Evolutionary conservation across 2,329 filamentous ascomycete genomes (phyloP).

Genomic region (Coniella lustricola): DNA sequence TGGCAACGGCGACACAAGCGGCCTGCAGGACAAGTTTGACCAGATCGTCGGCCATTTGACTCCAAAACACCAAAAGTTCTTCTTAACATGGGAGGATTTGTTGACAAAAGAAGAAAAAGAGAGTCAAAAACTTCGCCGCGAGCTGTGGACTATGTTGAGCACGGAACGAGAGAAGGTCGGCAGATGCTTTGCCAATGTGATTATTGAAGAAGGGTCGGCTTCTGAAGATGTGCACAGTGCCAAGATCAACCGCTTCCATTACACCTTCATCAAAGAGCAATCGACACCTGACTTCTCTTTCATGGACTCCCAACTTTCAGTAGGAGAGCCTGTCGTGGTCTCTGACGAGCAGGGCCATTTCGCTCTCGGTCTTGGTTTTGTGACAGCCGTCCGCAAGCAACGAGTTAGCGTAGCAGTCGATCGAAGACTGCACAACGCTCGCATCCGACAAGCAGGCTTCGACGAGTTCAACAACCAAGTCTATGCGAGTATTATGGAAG

Average conservation of each 20-base stretch:
- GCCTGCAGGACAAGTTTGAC: conserved; percentile 73
- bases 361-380: conserved; percentile 86
- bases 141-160: conserved; percentile 95
- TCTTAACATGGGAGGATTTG: conserved; percentile 88
- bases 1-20: conserved; percentile 74
- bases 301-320: conserved; percentile 76
- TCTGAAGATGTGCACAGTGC: conserved; percentile 61
- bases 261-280: conserved; percentile 71
- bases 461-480: conserved; percentile 70
- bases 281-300: conserved; percentile 66
- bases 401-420: conserved; percentile 86
- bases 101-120: conserved; percentile 93
- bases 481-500: conserved; percentile 89
- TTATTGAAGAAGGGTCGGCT: conserved; percentile 72
- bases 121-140: conserved; percentile 75
- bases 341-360: conserved; percentile 95
- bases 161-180: conserved; percentile 79
- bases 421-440: conserved; percentile 78
- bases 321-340: conserved; percentile 90
- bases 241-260: conserved; percentile 88
- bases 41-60: conserved; percentile 74
- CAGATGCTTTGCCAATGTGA: conserved; percentile 81
- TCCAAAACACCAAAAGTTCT: conserved; percentile 70
- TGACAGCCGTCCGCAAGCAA: conserved; percentile 67
- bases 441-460: conserved; percentile 69